A percentile compares a stretch with the other conserved stretches of the same genome.
These are phyloP conservation scores for Podospora tetraspora DNA, from an alignment of 495 filamentous ascomycete genomes.

Conservation along the genomic window DNA sequence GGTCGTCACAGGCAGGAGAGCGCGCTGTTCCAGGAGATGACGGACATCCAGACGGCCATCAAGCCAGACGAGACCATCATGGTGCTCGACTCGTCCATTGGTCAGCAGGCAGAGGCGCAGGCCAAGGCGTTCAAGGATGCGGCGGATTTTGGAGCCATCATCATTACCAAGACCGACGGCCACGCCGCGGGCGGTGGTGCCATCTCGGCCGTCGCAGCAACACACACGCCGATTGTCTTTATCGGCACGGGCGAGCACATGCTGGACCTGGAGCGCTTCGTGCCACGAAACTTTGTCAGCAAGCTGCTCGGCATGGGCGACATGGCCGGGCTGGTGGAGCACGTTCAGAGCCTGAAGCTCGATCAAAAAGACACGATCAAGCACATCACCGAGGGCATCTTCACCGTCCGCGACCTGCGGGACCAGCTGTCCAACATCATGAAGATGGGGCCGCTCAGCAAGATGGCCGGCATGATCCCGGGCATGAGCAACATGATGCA, in stretches of 20 bases:
- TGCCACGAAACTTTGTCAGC: slow-evolving; percentile 81
- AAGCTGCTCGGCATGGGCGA: slow-evolving; percentile 97
- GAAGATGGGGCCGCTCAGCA: slow-evolving; percentile 98
- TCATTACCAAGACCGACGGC: slow-evolving; percentile 98
- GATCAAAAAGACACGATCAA: slow-evolving; percentile 99
- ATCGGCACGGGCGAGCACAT: slow-evolving; percentile 97
- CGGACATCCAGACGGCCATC: slow-evolving; percentile 89
- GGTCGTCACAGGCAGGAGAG: slow-evolving; percentile 92
- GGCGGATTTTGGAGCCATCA: slow-evolving; percentile 96
- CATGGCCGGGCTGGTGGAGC: slow-evolving; percentile 90
- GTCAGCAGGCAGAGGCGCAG: slow-evolving; percentile 91
- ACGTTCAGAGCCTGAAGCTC: slow-evolving; percentile 93
- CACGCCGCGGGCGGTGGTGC: slow-evolving; percentile 93
- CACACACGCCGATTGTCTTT: slow-evolving; percentile 94
- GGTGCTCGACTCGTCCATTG: slow-evolving; percentile 93
- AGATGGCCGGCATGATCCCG: slow-evolving; percentile 99
- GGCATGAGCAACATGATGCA: slow-evolving; percentile 88
- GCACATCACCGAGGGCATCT: slow-evolving; percentile 93
- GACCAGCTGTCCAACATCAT: slow-evolving; percentile 97
- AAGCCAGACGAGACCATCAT: slow-evolving; percentile 96
- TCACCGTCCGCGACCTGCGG: slow-evolving; percentile 88
- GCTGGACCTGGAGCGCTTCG: slow-evolving; percentile 89
- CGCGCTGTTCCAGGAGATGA: slow-evolving; percentile 95
- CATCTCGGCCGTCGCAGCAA: slow-evolving; percentile 96
- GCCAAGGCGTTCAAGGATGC: slow-evolving; percentile 96